Percentiles rank a stretch among this genome's conserved stretches.
Evolutionary conservation across 352 stramenopile genomes (phyloP).

Genomic region (Aphanomyces cochlioides): DNA sequence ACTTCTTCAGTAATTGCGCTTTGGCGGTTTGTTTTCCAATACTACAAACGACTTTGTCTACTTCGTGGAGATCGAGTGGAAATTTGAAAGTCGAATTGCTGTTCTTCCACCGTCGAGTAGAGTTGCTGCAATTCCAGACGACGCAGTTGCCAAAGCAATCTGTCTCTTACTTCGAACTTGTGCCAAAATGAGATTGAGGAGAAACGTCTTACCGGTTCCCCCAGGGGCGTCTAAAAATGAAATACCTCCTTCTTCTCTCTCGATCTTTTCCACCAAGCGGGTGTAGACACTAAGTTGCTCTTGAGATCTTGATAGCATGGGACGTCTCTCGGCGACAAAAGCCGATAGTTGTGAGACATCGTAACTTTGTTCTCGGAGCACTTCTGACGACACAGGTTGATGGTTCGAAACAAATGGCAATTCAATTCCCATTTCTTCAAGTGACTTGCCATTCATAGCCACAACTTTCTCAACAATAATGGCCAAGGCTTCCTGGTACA

Average conservation of each 20-base stretch:
- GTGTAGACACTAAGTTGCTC: conserved; percentile 31
- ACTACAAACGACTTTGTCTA: conserved; percentile 25
- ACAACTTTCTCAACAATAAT: not conserved
- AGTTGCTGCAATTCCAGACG: conserved; percentile 36
- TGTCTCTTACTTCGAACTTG: conserved; percentile 30
- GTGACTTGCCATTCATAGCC: conserved; percentile 19
- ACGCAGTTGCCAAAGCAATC: conserved; percentile 18
- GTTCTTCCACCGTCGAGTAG: conserved; percentile 38
- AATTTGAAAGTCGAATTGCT: conserved; percentile 39
- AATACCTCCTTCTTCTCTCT: conserved; percentile 23
- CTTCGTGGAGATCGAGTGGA: conserved; percentile 27
- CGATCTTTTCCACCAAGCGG: conserved; percentile 7
- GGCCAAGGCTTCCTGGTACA: conserved; percentile 30
- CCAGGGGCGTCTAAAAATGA: conserved; percentile 38
- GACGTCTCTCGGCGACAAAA: conserved; percentile 6
- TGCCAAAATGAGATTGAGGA: conserved; percentile 34
- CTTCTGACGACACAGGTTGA: conserved; percentile 4
- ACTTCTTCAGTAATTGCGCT: conserved; percentile 11
- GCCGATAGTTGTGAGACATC: conserved; percentile 23
- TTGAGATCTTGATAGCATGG: conserved; percentile 7
- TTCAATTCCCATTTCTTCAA: conserved; percentile 23
- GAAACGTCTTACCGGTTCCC: conserved; percentile 38
- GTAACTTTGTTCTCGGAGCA: not conserved
- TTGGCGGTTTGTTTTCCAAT: conserved; percentile 33
- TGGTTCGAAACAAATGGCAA: conserved; percentile 19